Percentiles rank a stretch among this genome's conserved stretches.
These are phyloP conservation scores for Plasmodium inui DNA, from an alignment of 169 alveolate genomes.

Conservation along the genomic window DNA sequence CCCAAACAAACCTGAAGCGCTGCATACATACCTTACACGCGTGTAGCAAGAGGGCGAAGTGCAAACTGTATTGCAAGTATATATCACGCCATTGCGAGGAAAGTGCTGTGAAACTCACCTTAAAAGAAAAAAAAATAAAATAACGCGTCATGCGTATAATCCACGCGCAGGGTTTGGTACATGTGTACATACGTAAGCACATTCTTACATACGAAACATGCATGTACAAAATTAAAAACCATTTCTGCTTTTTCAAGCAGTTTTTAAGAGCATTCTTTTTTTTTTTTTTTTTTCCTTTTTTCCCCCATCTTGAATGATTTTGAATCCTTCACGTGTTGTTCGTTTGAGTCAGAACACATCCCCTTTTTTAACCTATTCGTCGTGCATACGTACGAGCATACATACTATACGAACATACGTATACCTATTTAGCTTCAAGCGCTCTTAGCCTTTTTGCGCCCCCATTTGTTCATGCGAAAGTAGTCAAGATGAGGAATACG, in stretches of 20 bases:
- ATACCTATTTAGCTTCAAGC: neutral
- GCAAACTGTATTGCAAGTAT: neutral
- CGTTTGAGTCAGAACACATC: neutral
- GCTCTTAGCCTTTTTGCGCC: neutral
- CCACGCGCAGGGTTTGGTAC: neutral
- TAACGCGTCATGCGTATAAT: neutral
- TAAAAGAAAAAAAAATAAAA: no score
- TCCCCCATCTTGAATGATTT: neutral
- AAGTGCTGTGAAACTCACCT: neutral
- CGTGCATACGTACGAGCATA: neutral
- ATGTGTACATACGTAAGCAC: neutral
- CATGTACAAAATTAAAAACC: neutral
- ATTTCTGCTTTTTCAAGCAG: neutral
- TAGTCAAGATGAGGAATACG: constrained; percentile 19
- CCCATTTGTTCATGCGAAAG: constrained; percentile 13
- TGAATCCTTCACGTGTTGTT: neutral
- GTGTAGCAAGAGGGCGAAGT: neutral
- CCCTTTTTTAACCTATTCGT: neutral
- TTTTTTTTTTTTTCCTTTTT: no score
- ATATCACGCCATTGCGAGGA: neutral
- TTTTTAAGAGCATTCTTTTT: neutral
- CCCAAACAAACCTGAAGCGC: neutral
- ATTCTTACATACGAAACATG: neutral
- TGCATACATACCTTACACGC: neutral
- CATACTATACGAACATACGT: neutral